Base-by-base conservation (phyloP, 2,329 filamentous ascomycete species). In the Fonsecaea pedrosoi region DNA sequence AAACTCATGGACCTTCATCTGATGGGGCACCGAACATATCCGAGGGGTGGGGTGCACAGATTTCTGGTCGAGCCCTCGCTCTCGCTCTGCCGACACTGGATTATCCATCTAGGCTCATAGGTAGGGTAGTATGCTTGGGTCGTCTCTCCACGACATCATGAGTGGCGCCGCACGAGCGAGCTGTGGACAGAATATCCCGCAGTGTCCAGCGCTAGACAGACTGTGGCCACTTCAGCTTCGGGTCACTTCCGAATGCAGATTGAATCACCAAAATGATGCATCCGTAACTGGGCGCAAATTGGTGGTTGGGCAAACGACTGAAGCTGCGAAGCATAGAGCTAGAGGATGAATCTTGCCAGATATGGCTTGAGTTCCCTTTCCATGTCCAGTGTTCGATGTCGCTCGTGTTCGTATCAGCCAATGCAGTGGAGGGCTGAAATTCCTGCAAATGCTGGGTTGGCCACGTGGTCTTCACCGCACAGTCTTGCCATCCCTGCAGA, bases 51-150 rank as follows among this genome's bases (percentile, higher is more conserved):
- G 45, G 45, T 18, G 21, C 25, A 30, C 10, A 25, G 3, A 8
- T 48, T 48, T 48, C 45, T 50, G 45, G 7, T 25, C 8, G 12
- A 50, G 9, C 12, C 25, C 10, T 12, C 45, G 25, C 12, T 30
- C 18, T 12, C 45, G 25, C 45, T 50, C 45, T 50, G 40, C 15
- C 18, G 45, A 50, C 45, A 50, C 25, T 50, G 21, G 21, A 50
- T 25, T 30, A 15, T 50, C 45, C 45, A 50, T 13, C 25, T 18
- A 50, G 45, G 45, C 21, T 30, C 21, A 50, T 25, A 50, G 45
- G 45, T 12, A 50, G 21, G 45, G 45, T 50, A 50, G 45, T 10
- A 50, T 50, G 45, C 45, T 50, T 50, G 45, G 45, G 45, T 50
- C 12, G 45, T 21, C 6, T 18, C 45, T 50, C 18, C 3, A 25